Percentiles rank a stretch among this genome's conserved stretches.
phyloP scores from a whole-genome alignment of 2,329 filamentous ascomycete genomes.

The Cladosporium sp. region DNA sequence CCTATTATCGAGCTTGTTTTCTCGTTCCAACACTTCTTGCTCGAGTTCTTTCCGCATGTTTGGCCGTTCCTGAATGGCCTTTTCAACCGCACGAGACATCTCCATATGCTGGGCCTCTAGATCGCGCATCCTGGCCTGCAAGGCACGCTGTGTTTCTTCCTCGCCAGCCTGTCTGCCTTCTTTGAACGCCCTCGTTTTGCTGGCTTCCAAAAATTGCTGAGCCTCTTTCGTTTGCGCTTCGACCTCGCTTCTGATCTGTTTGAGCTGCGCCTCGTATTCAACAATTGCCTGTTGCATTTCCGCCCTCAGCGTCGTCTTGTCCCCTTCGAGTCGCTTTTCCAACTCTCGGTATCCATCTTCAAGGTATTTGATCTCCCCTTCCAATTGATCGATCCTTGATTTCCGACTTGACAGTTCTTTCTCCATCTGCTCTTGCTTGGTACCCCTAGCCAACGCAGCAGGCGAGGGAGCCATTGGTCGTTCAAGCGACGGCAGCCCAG shows the following conservation, averaged over 20 bases:
- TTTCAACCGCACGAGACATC: not conserved
- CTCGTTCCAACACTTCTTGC: not conserved
- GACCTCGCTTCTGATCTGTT: no score
- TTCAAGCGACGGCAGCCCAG: not conserved
- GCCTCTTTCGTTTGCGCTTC: no score
- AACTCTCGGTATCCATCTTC: not conserved
- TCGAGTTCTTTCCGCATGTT: not conserved
- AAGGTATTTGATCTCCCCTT: not conserved
- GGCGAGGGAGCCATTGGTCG: not conserved
- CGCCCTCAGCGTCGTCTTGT: not conserved
- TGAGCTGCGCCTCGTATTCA: no score
- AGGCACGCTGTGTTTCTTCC: no score
- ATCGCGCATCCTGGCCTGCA: no score
- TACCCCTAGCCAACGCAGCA: not conserved
- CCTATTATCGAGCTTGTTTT: not conserved
- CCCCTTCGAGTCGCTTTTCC: not conserved
- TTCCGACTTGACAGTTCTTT: not conserved
- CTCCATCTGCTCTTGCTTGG: slow-evolving; percentile 5
- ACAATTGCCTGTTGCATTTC: no score
- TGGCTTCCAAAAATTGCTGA: no score
- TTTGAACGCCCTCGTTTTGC: no score
- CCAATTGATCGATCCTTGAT: not conserved
- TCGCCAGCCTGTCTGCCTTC: no score
- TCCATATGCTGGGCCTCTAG: no score
- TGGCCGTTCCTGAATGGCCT: not conserved